Percentiles rank a stretch among this genome's conserved stretches.
These are phyloP conservation scores for Ephemerocybe angulata DNA, from an alignment of 768 basidiomycete species.

Conservation along the genomic window DNA sequence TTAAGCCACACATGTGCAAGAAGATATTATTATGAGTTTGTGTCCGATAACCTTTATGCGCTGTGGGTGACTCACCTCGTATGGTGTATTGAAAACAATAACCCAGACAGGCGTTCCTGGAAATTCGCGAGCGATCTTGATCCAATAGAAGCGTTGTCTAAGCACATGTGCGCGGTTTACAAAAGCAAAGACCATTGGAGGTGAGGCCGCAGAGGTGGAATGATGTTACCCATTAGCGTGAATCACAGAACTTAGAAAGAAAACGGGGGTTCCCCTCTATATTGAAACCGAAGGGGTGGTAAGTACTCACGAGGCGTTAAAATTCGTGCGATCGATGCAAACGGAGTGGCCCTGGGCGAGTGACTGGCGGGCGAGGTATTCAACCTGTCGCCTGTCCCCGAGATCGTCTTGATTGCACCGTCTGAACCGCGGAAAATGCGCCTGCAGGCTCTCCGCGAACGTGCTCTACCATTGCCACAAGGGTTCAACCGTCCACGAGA, in stretches of 20 bases:
- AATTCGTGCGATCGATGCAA: conserved; percentile 77
- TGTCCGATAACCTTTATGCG: too few species aligned
- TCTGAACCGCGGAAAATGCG: conserved; percentile 54
- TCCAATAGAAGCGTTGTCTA: conserved; percentile 77
- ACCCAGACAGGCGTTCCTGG: conserved; percentile 64
- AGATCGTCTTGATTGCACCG: conserved; percentile 83
- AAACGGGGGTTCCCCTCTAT: too few species aligned
- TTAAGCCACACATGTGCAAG: too few species aligned
- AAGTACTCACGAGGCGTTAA: conserved; percentile 55
- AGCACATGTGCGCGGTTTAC: too few species aligned
- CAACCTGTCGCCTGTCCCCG: conserved; percentile 63
- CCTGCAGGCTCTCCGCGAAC: conserved; percentile 69
- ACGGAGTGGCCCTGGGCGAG: conserved; percentile 63
- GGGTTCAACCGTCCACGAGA: too few species aligned
- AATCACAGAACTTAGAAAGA: too few species aligned
- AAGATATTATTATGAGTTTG: too few species aligned
- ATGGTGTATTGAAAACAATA: conserved; percentile 75
- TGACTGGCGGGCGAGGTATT: conserved; percentile 48
- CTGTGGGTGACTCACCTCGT: conserved; percentile 53
- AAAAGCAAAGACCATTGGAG: too few species aligned
- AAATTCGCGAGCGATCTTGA: conserved; percentile 63
- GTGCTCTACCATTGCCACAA: conserved; percentile 39
- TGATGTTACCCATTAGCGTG: too few species aligned
- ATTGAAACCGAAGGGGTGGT: neutral
- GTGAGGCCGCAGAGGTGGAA: neutral